Base-by-base conservation (phyloP, 768 basidiomycete species). In the Panaeolus papilionaceus region DNA sequence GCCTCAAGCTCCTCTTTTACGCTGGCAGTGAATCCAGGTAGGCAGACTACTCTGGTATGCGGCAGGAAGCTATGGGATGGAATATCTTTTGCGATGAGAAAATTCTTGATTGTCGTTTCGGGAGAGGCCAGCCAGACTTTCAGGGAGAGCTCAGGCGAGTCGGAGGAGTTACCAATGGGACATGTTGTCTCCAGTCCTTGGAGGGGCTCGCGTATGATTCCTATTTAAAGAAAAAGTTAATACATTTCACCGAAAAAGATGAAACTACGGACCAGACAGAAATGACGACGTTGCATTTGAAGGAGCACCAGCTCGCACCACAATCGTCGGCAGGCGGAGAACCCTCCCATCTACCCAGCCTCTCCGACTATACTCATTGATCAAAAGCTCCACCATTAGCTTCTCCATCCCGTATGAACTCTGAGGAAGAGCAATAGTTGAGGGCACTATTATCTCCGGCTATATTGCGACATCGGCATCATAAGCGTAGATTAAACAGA, bases 341-440 rank as follows among this genome's bases (percentile, higher is more conserved):
- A 88, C 85, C 39, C 87, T 83, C 20, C 87, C 88, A 70, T 89
- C 86, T 49, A 88, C 74, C 68, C 85, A 86, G 10, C 86, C 86
- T 26, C 87, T 78, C 42, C 88, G 82, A 10, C 86, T 79, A 73
- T 85, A 89, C 71, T 89, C 88, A 77, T 87, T 88, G 64, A 88
- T 80, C 63, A 88, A 76, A 39, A 87, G 75, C 75, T 89, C 88
- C 12, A 83, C 80, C 18, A 83, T 79, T 67, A 88, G 81, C 71
- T 89, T 89, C 9, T 79, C 85, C 73, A 83, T 81, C n/a, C 88
- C 88, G 69, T 88, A 88, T 12, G 86, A 82, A 58, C 87, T 79
- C 68, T 88, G 81, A 14, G 88, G 88, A 4, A 84, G 86, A 8
- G 86, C 81, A 54, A 85, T 82, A 2, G 86, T 88, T 14, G 80